Conservation (phyloP, 1,284 basidiomycete species). For the Trametes polyzona region DNA sequence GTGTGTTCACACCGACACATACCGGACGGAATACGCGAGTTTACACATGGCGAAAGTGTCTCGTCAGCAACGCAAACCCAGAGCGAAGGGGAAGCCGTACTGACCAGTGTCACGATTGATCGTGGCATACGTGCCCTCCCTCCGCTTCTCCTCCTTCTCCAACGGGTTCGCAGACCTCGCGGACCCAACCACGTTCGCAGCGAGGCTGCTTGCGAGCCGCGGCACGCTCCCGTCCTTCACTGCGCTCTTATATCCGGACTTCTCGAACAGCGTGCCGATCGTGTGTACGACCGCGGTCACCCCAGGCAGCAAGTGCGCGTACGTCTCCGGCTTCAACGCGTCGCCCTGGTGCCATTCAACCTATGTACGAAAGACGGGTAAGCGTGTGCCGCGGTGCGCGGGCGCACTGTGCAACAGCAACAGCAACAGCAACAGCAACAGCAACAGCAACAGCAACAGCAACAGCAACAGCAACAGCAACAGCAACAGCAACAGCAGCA, state of each 20-base stretch:
- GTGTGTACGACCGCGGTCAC: conserved; percentile 90
- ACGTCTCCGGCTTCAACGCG: conserved; percentile 78
- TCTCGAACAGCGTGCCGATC: conserved; percentile 90
- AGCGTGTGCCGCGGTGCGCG: conserved; percentile 5
- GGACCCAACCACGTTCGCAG: conserved; percentile 41
- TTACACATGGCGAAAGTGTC: not conserved
- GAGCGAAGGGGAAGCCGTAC: conserved; percentile 28
- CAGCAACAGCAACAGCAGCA: no score
- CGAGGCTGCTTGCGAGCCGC: conserved; percentile 54
- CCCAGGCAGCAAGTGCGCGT: conserved; percentile 66
- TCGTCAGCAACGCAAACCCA: not conserved
- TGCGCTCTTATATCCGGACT: conserved; percentile 79
- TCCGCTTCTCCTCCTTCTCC: conserved; percentile 41
- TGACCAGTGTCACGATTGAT: conserved; percentile 92
- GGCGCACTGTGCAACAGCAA: no score
- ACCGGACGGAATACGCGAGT: not conserved
- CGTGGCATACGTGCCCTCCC: conserved; percentile 67
- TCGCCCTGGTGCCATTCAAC: conserved; percentile 86
- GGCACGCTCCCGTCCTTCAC: conserved; percentile 61
- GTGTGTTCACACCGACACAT: conserved; percentile 7
- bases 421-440: no score
- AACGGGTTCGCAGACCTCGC: conserved; percentile 64
- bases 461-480: no score
- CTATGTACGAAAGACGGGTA: conserved; percentile 38
- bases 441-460: no score